These are phyloP conservation scores for Capronia americana DNA, from an alignment of 2,329 filamentous ascomycete genomes.

Conservation along the genomic window DNA sequence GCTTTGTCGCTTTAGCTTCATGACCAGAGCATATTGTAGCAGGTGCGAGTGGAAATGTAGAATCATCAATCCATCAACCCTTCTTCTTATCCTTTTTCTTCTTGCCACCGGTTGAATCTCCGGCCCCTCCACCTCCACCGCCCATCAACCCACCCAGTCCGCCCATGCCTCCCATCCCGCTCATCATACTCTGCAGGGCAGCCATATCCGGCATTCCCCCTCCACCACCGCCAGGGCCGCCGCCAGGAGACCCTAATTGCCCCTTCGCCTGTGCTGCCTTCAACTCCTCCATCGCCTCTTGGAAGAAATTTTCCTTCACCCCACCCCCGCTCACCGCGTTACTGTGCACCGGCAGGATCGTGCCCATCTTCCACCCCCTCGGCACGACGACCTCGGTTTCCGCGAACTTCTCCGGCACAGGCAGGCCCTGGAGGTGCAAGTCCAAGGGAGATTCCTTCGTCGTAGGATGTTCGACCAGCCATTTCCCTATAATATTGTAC, in stretches of 20 bases:
- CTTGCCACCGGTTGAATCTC: slow-evolving; percentile 32
- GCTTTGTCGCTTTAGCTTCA: not conserved
- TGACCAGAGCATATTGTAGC: not conserved
- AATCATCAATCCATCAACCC: slow-evolving; percentile 15
- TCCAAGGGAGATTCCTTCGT: slow-evolving; percentile 73
- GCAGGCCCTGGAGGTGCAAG: slow-evolving; percentile 75
- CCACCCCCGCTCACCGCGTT: slow-evolving; percentile 90
- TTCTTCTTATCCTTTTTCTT: slow-evolving; percentile 40
- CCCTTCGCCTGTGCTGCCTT: slow-evolving; percentile 53
- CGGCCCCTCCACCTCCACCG: slow-evolving; percentile 25
- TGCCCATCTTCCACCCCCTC: slow-evolving; percentile 87
- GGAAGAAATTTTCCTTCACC: slow-evolving; percentile 90
- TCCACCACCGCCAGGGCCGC: slow-evolving; percentile 42
- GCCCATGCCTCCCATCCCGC: slow-evolving; percentile 37
- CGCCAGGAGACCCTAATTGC: slow-evolving; percentile 55
- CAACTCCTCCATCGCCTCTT: slow-evolving; percentile 98
- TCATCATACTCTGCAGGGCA: slow-evolving; percentile 39
- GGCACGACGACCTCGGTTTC: slow-evolving; percentile 77
- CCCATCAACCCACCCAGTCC: slow-evolving; percentile 31
- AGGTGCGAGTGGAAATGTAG: not conserved
- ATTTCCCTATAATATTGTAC: slow-evolving; percentile 77
- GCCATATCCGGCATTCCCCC: slow-evolving; percentile 42
- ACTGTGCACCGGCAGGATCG: slow-evolving; percentile 83
- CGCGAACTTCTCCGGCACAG: slow-evolving; percentile 70
- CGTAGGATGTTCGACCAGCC: slow-evolving; percentile 79